Evolutionary conservation across 75 land plant genomes (phyloP).

Genomic region (Ceratopteris richardii): DNA sequence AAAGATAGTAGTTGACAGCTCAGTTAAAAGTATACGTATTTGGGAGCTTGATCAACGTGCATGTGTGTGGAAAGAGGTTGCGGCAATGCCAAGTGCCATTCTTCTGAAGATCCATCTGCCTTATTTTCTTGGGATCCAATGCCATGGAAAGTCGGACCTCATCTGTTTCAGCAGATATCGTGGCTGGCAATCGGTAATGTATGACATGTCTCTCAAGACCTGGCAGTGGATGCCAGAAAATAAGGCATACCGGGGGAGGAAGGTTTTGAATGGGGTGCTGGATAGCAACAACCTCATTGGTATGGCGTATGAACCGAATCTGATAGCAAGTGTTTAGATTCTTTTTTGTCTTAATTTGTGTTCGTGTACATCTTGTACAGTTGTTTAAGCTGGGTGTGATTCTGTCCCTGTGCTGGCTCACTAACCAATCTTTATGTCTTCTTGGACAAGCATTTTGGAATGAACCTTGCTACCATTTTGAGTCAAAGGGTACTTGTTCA

Average conservation of each 20-base stretch:
- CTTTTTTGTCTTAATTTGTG: background rate
- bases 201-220: conserved; percentile 14
- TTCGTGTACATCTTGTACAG: no score
- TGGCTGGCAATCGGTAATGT: conserved; percentile 17
- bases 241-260: background rate
- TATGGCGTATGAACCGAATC: conserved; percentile 17
- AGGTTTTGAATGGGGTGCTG: background rate
- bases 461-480: no score
- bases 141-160: conserved; percentile 14
- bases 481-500: no score
- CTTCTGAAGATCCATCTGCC: conserved; percentile 7
- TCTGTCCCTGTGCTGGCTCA: no score
- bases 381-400: no score
- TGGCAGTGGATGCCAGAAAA: conserved; percentile 25
- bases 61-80: conserved; percentile 13
- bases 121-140: conserved; percentile 12
- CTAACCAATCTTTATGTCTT: no score
- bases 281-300: conserved; percentile 19
- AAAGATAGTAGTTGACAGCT: conserved; percentile 13
- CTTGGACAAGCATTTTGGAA: no score
- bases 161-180: conserved; percentile 24
- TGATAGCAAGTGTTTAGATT: conserved; percentile 17
- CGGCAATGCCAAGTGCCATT: conserved; percentile 10
- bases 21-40: conserved; percentile 12
- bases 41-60: conserved; percentile 20